phyloP scores from a whole-genome alignment of 75 land plant species.

The Sequoiadendron giganteum region DNA sequence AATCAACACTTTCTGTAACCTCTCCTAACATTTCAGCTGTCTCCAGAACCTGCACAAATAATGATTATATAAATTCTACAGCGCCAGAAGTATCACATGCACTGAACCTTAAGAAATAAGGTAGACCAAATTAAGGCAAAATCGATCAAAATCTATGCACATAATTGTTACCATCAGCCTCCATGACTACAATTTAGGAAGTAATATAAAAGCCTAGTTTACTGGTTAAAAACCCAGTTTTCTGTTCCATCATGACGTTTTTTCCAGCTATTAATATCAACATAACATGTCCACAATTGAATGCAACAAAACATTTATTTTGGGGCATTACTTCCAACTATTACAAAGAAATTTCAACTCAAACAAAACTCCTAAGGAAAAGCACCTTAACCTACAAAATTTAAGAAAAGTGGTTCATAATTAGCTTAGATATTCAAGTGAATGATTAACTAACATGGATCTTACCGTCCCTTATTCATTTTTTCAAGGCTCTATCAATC shows the following conservation, averaged over 20 bases:
- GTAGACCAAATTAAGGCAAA: neutral
- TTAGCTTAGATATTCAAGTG: slow-evolving; percentile 7
- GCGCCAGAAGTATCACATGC: neutral
- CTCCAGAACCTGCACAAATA: slow-evolving; percentile 76
- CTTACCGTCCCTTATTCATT: too few species aligned
- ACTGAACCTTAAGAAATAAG: neutral
- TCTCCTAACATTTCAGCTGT: slow-evolving; percentile 88
- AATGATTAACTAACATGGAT: too few species aligned
- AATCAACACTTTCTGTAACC: slow-evolving; percentile 94
- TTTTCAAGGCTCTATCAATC: too few species aligned
- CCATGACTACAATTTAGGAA: neutral
- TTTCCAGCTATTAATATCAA: neutral
- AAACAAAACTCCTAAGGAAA: neutral
- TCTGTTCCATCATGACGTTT: neutral
- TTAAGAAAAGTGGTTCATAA: neutral
- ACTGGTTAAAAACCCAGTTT: neutral
- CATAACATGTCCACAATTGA: neutral
- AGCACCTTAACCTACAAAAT: neutral
- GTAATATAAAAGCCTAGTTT: neutral
- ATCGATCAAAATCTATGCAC: neutral
- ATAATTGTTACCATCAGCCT: neutral
- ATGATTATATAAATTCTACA: neutral
- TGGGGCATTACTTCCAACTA: neutral
- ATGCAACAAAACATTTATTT: neutral
- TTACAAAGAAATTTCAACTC: neutral